Conservation (phyloP, 805 yeast species). For the Barnettozyma botsteinii region DNA sequence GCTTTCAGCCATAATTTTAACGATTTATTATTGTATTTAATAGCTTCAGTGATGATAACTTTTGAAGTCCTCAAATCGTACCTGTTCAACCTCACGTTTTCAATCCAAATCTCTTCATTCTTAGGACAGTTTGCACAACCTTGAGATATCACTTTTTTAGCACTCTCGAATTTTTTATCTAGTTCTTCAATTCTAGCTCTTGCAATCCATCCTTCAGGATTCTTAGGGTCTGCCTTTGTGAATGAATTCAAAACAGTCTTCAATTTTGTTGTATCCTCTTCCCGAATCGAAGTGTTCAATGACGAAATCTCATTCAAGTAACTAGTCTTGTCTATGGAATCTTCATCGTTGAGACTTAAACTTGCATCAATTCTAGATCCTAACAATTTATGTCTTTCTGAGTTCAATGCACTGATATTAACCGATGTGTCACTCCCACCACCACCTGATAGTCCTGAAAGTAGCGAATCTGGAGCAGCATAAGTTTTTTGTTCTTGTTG, state of each 20-base stretch:
- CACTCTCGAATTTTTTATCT: constrained; percentile 48
- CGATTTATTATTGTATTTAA: constrained; percentile 49
- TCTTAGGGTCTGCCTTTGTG: constrained; percentile 64
- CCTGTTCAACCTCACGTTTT: constrained; percentile 58
- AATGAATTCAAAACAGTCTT: constrained; percentile 60
- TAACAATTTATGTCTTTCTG: constrained; percentile 58
- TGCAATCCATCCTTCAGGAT: constrained; percentile 80
- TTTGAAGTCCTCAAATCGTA: constrained; percentile 41
- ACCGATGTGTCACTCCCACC: constrained; percentile 31
- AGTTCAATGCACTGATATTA: constrained; percentile 46
- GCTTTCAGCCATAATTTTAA: constrained; percentile 72
- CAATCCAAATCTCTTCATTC: constrained; percentile 78
- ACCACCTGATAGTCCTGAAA: constrained; percentile 32
- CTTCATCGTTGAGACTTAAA: constrained; percentile 13
- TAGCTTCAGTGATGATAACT: constrained; percentile 59
- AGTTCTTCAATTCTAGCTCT: constrained; percentile 73
- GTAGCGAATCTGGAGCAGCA: constrained; percentile 73
- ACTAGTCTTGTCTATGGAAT: constrained; percentile 18
- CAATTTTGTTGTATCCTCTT: constrained; percentile 56
- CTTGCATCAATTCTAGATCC: constrained; percentile 46
- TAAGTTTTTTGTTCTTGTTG: constrained; percentile 65
- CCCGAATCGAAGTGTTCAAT: constrained; percentile 9
- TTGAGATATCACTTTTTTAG: constrained; percentile 57
- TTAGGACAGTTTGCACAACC: constrained; percentile 69
- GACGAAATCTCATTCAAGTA: constrained; percentile 37